phyloP scores from a whole-genome alignment of 73 alveolate species.

The Stentor roeselii region DNA sequence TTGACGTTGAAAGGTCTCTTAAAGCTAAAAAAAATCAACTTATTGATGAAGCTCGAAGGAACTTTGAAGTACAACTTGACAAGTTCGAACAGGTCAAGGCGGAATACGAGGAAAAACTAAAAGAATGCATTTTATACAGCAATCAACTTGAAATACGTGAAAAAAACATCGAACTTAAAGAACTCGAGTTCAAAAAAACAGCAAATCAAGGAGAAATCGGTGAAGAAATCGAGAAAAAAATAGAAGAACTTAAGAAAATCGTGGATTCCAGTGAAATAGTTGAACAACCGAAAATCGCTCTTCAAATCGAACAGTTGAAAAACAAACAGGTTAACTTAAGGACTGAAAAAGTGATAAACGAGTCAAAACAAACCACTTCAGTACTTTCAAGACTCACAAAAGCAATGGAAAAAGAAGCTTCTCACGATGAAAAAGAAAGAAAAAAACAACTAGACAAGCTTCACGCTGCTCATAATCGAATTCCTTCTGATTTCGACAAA shows the following conservation, averaged over 20 bases:
- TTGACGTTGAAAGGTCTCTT: neutral
- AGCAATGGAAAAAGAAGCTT: slow-evolving; percentile 2
- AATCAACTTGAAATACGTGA: neutral
- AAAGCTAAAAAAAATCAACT: neutral
- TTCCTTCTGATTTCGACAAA: neutral
- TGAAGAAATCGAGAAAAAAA: neutral
- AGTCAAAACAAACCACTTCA: neutral
- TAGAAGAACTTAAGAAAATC: neutral
- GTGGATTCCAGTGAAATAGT: neutral
- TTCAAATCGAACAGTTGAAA: neutral
- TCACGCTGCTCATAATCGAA: neutral
- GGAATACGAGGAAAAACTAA: neutral
- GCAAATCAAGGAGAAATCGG: neutral
- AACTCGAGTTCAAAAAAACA: too few species aligned
- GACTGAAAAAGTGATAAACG: neutral
- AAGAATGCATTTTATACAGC: neutral
- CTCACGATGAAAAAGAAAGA: neutral
- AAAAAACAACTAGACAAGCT: neutral
- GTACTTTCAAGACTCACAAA: neutral
- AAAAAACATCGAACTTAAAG: neutral
- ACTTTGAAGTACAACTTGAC: neutral
- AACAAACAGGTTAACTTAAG: neutral
- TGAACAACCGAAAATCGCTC: neutral
- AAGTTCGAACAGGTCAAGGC: neutral
- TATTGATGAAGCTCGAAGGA: neutral